Conservation (phyloP, 108 stramenopile genomes). For the Craspedostauros australis region DNA sequence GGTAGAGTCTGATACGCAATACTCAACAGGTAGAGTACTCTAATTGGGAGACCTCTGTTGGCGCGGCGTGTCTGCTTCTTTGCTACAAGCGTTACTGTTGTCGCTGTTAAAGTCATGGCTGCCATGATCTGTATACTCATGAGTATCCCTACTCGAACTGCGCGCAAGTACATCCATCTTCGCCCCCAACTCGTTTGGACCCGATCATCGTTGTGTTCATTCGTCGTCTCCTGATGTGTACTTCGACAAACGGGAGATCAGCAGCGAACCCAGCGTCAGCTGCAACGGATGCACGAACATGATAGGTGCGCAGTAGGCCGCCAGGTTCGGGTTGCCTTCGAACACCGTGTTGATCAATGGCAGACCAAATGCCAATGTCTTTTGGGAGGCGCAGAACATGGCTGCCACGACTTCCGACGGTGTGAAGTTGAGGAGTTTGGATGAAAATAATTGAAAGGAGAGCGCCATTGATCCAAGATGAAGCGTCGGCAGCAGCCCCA, state of each 20-base stretch:
- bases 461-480: constrained; percentile 54
- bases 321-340: constrained; percentile 76
- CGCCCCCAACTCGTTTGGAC: too few species aligned
- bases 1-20: too few species aligned
- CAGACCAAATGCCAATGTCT: constrained; percentile 89
- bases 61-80: too few species aligned
- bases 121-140: too few species aligned
- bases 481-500: constrained; percentile 54
- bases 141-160: too few species aligned
- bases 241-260: constrained; percentile 27
- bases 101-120: too few species aligned
- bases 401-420: constrained; percentile 66
- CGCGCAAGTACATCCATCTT: too few species aligned
- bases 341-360: constrained; percentile 88
- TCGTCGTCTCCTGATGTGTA: too few species aligned
- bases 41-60: too few species aligned
- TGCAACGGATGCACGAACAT: constrained; percentile 90
- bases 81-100: too few species aligned
- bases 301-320: constrained; percentile 79
- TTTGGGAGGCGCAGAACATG: constrained; percentile 80
- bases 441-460: constrained; percentile 45
- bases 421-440: constrained; percentile 27
- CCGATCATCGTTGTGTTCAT: too few species aligned
- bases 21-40: too few species aligned
- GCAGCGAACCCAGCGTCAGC: constrained; percentile 70